phyloP scores from a whole-genome alignment of 73 alveolate species.

The Paramecium caudatum region DNA sequence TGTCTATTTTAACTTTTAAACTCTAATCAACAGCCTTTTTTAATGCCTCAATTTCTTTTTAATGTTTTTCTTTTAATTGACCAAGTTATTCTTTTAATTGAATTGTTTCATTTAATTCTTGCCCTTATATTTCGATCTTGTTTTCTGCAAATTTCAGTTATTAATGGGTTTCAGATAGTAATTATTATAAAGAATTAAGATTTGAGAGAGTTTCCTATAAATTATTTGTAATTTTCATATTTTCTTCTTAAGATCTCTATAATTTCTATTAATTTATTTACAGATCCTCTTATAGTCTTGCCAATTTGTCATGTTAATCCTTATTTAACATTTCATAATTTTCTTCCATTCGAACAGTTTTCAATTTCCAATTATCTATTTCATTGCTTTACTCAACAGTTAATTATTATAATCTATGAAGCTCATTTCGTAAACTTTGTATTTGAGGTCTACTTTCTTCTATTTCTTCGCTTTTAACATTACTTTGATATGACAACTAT shows the following conservation, averaged over 20 bases:
- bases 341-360: not conserved
- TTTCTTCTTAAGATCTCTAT: slow-evolving; percentile 3
- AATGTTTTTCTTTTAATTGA: slow-evolving; percentile 32
- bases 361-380: slow-evolving; percentile 64
- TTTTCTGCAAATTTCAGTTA: slow-evolving; percentile 38
- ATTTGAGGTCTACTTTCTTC: slow-evolving; percentile 61
- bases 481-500: not conserved
- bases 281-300: slow-evolving; percentile 25
- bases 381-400: slow-evolving; percentile 66
- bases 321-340: slow-evolving; percentile 21
- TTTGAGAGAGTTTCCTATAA: slow-evolving; percentile 41
- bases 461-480: slow-evolving; percentile 27
- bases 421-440: slow-evolving; percentile 21
- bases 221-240: not conserved
- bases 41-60: slow-evolving; percentile 35
- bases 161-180: slow-evolving; percentile 51
- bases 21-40: slow-evolving; percentile 51
- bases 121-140: slow-evolving; percentile 2
- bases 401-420: slow-evolving; percentile 20
- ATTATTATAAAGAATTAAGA: not conserved
- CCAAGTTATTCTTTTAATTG: not conserved
- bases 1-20: slow-evolving; percentile 65
- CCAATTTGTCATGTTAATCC: not conserved
- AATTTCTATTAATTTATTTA: not conserved
- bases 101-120: slow-evolving; percentile 16